A percentile compares a stretch with the other conserved stretches of the same genome.
Conservation (phyloP, 2,329 filamentous ascomycete species). For the Cercospora brassicicola region DNA sequence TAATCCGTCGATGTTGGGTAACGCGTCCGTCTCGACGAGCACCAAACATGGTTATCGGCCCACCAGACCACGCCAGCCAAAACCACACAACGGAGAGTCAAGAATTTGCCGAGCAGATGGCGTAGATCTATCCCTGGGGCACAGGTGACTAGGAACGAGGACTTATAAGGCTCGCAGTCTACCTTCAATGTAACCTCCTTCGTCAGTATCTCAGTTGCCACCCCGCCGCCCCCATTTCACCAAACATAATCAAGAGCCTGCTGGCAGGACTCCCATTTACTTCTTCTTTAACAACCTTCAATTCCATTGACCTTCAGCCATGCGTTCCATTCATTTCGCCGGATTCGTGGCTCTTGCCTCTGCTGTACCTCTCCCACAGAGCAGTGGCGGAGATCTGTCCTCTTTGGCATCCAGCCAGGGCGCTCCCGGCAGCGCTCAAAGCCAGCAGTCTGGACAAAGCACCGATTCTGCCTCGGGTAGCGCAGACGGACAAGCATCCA, state of each 20-base stretch:
- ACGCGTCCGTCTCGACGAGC: background rate
- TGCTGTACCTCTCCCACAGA: background rate
- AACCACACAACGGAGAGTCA: background rate
- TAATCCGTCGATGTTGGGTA: background rate
- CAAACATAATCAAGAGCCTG: background rate
- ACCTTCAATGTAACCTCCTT: background rate
- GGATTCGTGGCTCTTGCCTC: constrained; percentile 1
- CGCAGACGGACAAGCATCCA: background rate
- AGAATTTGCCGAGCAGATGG: background rate
- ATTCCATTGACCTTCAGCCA: background rate
- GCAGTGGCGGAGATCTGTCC: background rate
- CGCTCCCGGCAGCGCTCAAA: background rate
- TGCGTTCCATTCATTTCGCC: background rate
- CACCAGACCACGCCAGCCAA: background rate
- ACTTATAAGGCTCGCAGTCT: background rate
- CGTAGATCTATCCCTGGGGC: background rate
- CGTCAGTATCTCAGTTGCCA: background rate
- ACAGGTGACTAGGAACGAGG: background rate
- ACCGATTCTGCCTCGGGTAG: background rate
- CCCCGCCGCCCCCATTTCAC: background rate
- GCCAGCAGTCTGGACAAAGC: background rate
- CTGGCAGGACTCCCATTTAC: background rate
- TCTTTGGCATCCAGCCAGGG: background rate
- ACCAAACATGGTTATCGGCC: background rate
- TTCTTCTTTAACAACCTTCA: background rate